Conservation (phyloP, 75 land plant genomes). For the Selaginella moellendorffii region DNA sequence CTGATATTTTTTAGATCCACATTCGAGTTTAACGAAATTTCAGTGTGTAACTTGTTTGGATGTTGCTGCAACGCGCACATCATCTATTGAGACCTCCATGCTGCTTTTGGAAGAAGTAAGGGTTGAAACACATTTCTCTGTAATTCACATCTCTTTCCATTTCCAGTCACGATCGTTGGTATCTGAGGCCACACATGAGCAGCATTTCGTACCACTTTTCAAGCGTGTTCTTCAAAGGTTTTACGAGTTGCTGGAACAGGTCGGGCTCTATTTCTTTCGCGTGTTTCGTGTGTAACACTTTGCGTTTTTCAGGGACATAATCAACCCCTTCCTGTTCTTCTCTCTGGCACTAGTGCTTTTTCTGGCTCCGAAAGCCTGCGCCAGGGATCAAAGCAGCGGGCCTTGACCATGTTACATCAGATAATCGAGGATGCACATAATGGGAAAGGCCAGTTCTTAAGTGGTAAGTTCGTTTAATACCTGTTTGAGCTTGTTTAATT, state of each 20-base stretch:
- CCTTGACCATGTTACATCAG: slow-evolving; percentile 76
- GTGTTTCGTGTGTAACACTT: neutral
- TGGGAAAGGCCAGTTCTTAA: slow-evolving; percentile 91
- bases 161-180: slow-evolving; percentile 71
- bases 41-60: slow-evolving; percentile 91
- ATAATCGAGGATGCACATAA: slow-evolving; percentile 93
- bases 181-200: slow-evolving; percentile 54
- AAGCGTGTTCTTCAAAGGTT: slow-evolving; percentile 57
- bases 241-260: slow-evolving; percentile 67
- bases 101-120: slow-evolving; percentile 78
- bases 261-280: slow-evolving; percentile 15
- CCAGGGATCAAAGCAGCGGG: slow-evolving; percentile 70
- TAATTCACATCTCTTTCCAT: slow-evolving; percentile 16
- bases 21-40: neutral
- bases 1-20: neutral
- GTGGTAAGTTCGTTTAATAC: slow-evolving; percentile 43
- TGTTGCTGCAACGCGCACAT: slow-evolving; percentile 74
- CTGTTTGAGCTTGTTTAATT: neutral
- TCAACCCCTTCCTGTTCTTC: neutral
- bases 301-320: neutral
- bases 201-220: slow-evolving; percentile 36
- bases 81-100: slow-evolving; percentile 38
- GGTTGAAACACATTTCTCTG: neutral
- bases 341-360: too few relatives aligned
- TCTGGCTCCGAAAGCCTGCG: slow-evolving; percentile 34